Percentiles rank a stretch among this genome's conserved stretches.
Evolutionary conservation across 257 asterid genomes (phyloP).

Genomic region (Solanum ahanhuiri): DNA sequence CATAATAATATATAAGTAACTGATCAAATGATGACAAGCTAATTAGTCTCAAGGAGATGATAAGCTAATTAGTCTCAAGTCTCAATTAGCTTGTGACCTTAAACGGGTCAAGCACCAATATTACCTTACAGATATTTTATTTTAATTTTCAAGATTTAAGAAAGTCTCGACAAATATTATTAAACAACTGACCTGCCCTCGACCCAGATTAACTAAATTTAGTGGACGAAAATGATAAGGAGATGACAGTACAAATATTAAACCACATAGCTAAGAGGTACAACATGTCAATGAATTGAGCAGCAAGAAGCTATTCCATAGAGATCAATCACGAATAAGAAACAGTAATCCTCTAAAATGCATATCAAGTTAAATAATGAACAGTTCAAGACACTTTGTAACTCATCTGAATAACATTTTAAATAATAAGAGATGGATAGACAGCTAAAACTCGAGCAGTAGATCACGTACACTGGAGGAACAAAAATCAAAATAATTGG

Average conservation of each 20-base stretch:
- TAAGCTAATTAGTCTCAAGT: neutral
- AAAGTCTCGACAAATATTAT: neutral
- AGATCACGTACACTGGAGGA: neutral
- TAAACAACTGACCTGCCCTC: neutral
- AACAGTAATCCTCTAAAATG: neutral
- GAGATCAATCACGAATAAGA: neutral
- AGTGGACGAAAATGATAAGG: neutral
- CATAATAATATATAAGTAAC: neutral
- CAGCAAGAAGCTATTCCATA: neutral
- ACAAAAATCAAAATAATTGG: neutral
- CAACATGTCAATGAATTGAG: neutral
- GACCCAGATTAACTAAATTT: neutral
- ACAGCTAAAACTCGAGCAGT: neutral
- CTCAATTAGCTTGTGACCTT: neutral
- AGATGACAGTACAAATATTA: neutral
- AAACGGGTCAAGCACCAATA: neutral
- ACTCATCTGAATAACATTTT: neutral
- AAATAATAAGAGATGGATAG: neutral
- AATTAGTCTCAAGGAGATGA: neutral
- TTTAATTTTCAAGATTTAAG: neutral
- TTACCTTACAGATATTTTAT: neutral
- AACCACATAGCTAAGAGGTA: neutral
- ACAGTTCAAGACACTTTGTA: neutral
- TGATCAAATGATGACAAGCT: neutral
- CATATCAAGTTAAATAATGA: neutral